Evolutionary conservation across 2,329 filamentous ascomycete genomes (phyloP), one percentile per base, ranked within the genome.

Genomic region (Monosporascus sp.): DNA sequence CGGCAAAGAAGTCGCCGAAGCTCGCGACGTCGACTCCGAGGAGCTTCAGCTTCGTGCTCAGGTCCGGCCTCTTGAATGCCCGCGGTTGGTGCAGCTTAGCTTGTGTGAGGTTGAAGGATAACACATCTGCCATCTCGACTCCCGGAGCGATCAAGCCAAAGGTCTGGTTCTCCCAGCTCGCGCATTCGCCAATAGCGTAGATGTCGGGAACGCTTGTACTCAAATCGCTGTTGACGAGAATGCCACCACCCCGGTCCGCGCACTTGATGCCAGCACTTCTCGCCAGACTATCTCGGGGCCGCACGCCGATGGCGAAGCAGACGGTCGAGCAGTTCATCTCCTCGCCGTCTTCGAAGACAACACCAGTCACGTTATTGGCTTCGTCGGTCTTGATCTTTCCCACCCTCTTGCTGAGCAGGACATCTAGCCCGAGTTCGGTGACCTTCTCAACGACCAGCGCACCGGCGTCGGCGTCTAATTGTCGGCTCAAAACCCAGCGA

Each of bases 1-100:
- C 91, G 0, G 91, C 91, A 60, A 96, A 96, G 75, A 92, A 96
- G 67, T 96, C 92, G 0, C 92, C 91, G 66, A 96, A 96, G 65
- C 89, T 94, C 19, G 92, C 92, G 5, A 96, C 92, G 60, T 96
- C 89, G 8, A 96, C 90, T 0, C 91, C 91, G 0, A 96, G 78
- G 0, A 96, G 76, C 75, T 96, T 96, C 31, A 96, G 75, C 68
- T 96, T 96, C 0, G 91, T 96, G 75, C 91, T 96, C 41, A 96
- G 76, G 68, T 96, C 91, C 0, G 91, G 92, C 5, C 86, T 76
- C 69, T 89, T 90, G 76, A 95, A 96, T 31, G 75, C 76, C 35
- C 88, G 78, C 2, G 82, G 82, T 7, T 82, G 71, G 66, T 93
- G 88, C 2, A 83, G 79, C 65, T 87, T 86, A 35, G 89, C 88